phyloP scores from a whole-genome alignment of 768 basidiomycete species.

The Tulasnella sp. region DNA sequence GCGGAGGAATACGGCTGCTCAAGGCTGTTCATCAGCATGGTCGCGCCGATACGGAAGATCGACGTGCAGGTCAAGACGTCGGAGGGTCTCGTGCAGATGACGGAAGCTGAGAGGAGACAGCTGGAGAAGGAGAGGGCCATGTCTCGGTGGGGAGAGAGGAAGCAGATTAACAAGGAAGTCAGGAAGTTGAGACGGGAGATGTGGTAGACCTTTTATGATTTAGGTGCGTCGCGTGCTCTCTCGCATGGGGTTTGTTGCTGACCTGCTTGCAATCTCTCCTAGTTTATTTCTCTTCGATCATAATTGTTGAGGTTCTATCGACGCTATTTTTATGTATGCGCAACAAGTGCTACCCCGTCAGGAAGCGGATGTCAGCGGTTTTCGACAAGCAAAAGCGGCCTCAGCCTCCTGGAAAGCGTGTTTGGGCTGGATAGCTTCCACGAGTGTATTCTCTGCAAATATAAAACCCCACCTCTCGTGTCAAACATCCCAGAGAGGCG shows the following conservation, averaged over 20 bases:
- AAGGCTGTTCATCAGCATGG: conserved; percentile 62
- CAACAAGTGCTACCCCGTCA: not conserved
- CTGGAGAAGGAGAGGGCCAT: conserved; percentile 53
- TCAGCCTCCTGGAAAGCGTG: no score
- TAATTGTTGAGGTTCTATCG: not conserved
- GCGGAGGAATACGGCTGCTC: conserved; percentile 78
- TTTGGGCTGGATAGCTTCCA: no score
- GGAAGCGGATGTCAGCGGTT: not conserved
- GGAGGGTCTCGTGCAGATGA: conserved; percentile 45
- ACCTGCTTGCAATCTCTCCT: not conserved
- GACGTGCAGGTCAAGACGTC: conserved; percentile 15
- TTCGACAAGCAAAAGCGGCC: no score
- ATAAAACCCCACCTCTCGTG: no score
- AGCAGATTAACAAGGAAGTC: conserved; percentile 63
- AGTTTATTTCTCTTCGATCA: conserved; percentile 11
- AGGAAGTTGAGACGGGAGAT: conserved; percentile 66
- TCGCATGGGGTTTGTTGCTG: not conserved
- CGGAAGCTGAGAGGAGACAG: conserved; percentile 51
- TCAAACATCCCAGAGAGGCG: no score
- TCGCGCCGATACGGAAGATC: conserved; percentile 62
- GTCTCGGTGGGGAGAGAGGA: conserved; percentile 72
- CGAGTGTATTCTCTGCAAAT: no score
- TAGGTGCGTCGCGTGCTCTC: not conserved
- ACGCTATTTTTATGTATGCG: not conserved
- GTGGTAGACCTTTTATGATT: conserved; percentile 56